These are phyloP conservation scores for Picochlorum sp. DNA, from an alignment of 139 green algal genomes.

Conservation along the genomic window DNA sequence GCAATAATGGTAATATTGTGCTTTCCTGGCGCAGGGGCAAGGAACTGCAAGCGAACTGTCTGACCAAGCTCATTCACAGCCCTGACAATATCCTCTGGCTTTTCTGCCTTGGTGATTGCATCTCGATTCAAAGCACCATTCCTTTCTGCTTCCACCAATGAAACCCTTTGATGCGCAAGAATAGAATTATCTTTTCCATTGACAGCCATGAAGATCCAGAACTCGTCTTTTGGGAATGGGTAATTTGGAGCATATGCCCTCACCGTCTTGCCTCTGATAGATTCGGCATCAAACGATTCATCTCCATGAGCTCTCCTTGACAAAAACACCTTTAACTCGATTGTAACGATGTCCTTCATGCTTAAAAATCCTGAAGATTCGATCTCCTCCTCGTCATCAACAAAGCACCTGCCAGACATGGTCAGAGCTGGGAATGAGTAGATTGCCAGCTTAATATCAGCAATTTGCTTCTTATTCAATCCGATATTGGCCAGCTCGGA, in stretches of 20 bases:
- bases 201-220: slow-evolving; percentile 60
- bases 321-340: slow-evolving; percentile 38
- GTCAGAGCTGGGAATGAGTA: slow-evolving; percentile 39
- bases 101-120: not conserved
- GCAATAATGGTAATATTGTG: slow-evolving; percentile 57
- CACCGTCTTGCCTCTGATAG: slow-evolving; percentile 18
- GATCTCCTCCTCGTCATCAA: slow-evolving; percentile 13
- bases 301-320: slow-evolving; percentile 46
- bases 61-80: slow-evolving; percentile 31
- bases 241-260: slow-evolving; percentile 59
- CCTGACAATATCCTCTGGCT: slow-evolving; percentile 2
- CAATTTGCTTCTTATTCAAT: slow-evolving; percentile 28
- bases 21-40: slow-evolving; percentile 45
- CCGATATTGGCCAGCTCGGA: slow-evolving; percentile 32
- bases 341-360: slow-evolving; percentile 41
- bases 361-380: not conserved
- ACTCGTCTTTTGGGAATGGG: slow-evolving; percentile 53
- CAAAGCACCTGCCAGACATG: slow-evolving; percentile 18
- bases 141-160: slow-evolving; percentile 52
- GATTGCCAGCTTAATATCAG: slow-evolving; percentile 54
- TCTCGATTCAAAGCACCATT: slow-evolving; percentile 30
- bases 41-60: slow-evolving; percentile 63
- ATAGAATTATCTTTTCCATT: slow-evolving; percentile 50
- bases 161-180: slow-evolving; percentile 8
- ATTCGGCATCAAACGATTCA: slow-evolving; percentile 28